Evolutionary conservation across 2,329 filamentous ascomycete species (phyloP).

Genomic region (Sporothrix pseudoabietina): DNA sequence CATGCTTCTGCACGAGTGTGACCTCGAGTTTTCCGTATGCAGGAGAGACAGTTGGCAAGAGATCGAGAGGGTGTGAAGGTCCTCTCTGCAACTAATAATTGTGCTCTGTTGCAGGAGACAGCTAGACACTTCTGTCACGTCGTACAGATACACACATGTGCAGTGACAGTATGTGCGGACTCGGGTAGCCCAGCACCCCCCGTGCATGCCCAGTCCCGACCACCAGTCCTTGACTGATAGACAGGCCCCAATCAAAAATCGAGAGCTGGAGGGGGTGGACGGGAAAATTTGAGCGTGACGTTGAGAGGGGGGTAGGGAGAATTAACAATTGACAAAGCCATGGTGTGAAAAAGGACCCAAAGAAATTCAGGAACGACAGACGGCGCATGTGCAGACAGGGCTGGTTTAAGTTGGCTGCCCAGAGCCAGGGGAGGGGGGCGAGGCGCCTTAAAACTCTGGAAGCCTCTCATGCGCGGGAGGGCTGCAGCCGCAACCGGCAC

Average conservation of each 20-base stretch:
- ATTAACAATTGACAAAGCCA: not conserved
- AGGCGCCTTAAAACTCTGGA: not conserved
- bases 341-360: not conserved
- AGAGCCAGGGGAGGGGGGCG: not conserved
- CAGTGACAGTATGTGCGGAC: not conserved
- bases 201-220: not conserved
- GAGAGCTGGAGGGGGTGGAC: not conserved
- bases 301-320: not conserved
- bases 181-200: not conserved
- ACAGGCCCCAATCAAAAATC: not conserved
- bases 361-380: not conserved
- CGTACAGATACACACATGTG: constrained; percentile 24
- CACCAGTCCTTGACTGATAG: constrained; percentile 7
- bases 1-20: constrained; percentile 23
- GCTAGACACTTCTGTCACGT: constrained; percentile 22
- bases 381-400: not conserved
- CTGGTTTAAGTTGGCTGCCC: not conserved
- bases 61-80: constrained; percentile 8
- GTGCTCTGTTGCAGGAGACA: constrained; percentile 11
- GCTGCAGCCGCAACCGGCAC: constrained; percentile 3
- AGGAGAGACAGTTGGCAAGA: constrained; percentile 32
- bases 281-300: not conserved
- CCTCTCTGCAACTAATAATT: not conserved
- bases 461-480: not conserved
- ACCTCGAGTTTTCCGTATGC: constrained; percentile 17